A percentile compares a stretch with the other conserved stretches of the same genome.
These are phyloP conservation scores for Podaxis mareebaensis DNA, from an alignment of 768 basidiomycete species.

Conservation along the genomic window DNA sequence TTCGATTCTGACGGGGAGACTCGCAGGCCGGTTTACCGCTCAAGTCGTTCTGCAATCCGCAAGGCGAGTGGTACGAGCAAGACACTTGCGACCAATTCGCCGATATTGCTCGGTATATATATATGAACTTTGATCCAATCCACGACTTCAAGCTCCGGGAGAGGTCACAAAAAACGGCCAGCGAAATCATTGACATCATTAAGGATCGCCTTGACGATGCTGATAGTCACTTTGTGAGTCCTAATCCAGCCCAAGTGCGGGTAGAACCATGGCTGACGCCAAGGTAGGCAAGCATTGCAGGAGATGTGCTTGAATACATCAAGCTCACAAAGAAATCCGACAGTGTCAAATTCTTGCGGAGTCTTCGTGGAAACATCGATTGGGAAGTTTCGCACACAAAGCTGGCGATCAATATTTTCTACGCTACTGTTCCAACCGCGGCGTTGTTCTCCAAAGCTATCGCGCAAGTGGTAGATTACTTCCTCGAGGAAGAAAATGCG, in stretches of 20 bases:
- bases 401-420: conserved; percentile 51
- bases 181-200: conserved; percentile 29
- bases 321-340: conserved; percentile 5
- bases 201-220: conserved; percentile 31
- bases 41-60: conserved; percentile 31
- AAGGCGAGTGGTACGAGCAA: conserved; percentile 39
- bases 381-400: conserved; percentile 27
- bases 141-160: conserved; percentile 49
- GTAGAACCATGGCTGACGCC: conserved; percentile 20
- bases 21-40: conserved; percentile 46
- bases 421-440: conserved; percentile 55
- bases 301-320: background rate
- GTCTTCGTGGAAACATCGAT: conserved; percentile 26
- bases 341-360: conserved; percentile 32
- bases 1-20: conserved; percentile 15
- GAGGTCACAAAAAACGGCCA: conserved; percentile 33
- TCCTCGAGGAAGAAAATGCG: conserved; percentile 41
- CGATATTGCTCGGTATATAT: conserved; percentile 52
- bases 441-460: conserved; percentile 57
- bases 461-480: conserved; percentile 61
- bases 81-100: conserved; percentile 43
- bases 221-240: conserved; percentile 18
- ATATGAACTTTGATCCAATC: conserved; percentile 42
- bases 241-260: conserved; percentile 15
- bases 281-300: background rate